A percentile compares a stretch with the other conserved stretches of the same genome.
These are phyloP conservation scores for Xylariaceae sp. DNA, from an alignment of 2,329 filamentous ascomycete species.

Conservation along the genomic window DNA sequence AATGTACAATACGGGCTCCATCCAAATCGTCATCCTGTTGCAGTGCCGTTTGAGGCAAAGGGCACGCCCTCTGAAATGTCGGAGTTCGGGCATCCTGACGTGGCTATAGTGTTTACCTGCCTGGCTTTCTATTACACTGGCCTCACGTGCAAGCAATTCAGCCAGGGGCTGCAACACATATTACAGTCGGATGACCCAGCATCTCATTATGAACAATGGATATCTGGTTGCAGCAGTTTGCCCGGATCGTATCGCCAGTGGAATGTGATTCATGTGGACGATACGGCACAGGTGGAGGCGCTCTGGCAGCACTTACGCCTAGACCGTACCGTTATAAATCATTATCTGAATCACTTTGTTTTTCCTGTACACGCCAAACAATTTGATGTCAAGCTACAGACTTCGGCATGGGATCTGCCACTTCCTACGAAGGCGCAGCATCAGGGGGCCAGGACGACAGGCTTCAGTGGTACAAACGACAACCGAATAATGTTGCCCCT, in stretches of 20 bases:
- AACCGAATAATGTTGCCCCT: constrained; percentile 53
- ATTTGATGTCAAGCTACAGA: constrained; percentile 57
- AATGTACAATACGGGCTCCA: constrained; percentile 62
- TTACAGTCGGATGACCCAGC: constrained; percentile 51
- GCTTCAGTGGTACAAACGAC: constrained; percentile 70
- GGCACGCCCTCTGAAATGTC: constrained; percentile 56
- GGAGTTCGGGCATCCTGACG: constrained; percentile 64
- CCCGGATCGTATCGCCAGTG: constrained; percentile 45
- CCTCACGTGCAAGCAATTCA: constrained; percentile 44
- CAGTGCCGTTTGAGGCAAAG: constrained; percentile 63
- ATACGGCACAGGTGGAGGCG: constrained; percentile 43
- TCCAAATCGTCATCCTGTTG: constrained; percentile 50
- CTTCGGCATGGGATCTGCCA: constrained; percentile 64
- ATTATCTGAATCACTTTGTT: constrained; percentile 57
- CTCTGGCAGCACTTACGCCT: constrained; percentile 47
- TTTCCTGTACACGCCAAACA: constrained; percentile 61
- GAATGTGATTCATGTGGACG: constrained; percentile 54
- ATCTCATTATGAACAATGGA: constrained; percentile 50
- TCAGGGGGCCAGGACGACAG: constrained; percentile 32
- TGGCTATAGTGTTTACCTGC: constrained; percentile 59
- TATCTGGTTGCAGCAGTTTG: constrained; percentile 33
- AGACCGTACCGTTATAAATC: constrained; percentile 48
- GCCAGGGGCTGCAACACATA: constrained; percentile 44
- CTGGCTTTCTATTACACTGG: constrained; percentile 63
- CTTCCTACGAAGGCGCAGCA: constrained; percentile 29